Evolutionary conservation across 768 basidiomycete species (phyloP), one percentile per base, ranked within the genome.

Genomic region (Mycena epipterygia): DNA sequence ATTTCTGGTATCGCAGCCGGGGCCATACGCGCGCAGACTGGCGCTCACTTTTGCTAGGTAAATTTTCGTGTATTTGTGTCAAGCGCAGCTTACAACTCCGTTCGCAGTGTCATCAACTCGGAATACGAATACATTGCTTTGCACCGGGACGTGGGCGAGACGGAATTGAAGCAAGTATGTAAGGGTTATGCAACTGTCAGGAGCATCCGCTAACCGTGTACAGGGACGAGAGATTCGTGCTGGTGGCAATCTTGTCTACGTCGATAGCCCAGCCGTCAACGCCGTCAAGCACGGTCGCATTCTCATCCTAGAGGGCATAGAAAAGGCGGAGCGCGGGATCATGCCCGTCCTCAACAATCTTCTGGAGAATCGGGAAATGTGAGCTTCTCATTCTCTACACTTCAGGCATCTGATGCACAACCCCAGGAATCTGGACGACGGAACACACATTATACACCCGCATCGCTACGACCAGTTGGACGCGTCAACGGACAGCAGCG

Each of bases 301-400:
- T 29, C 82, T 92, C 29, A 90, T 92, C 56, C 78, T 91, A 53
- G 91, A 92, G 75, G 91, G 91, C 23, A 89, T 91, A 76, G 91
- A 92, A 76, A 91, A 91, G 78, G 90, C 90, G 8, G 90, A 91
- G 73, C 85, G 91, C 27, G 91, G 91, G 32, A 92, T 91, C 30
- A 91, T 91, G 90, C 91, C 91, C 19, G 89, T 91, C 19, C 81
- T 92, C 7, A 91, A 91, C 73, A 92, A 91, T 76, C 81, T 92
- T 6, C 75, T 92, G 48, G 91, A 92, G 79, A 91, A 91, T 76
- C 81, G 91, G n/a, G 91, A 92, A 80, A 90, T 92, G 89, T 89
- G 74, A 52, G 81, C 63, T 17, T 25, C 30, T 52, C 59, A 30
- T 67, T 35, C 25, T 9, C 23, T 41, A 51, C 12, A 30, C 46